Percentiles rank a stretch among this genome's conserved stretches.
phyloP scores from a whole-genome alignment of 2,329 filamentous ascomycete genomes.

The Curvularia sp. region DNA sequence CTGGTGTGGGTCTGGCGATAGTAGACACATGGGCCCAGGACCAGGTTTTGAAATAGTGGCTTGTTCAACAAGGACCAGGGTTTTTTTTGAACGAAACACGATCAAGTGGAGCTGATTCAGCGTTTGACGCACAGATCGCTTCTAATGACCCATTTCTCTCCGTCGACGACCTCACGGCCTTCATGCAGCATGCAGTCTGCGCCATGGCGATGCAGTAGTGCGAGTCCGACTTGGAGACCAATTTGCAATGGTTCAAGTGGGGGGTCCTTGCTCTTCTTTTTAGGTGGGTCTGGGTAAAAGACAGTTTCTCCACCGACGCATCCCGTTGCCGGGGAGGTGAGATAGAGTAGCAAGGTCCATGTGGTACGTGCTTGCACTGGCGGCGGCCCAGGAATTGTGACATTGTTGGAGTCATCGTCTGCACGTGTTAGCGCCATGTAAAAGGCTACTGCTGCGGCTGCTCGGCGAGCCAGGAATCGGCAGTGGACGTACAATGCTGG shows the following conservation, averaged over 20 bases:
- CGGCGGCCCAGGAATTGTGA: constrained; percentile 61
- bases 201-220: constrained; percentile 86
- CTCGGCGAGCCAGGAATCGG: neutral
- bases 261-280: constrained; percentile 50
- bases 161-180: constrained; percentile 76
- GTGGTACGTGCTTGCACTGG: constrained; percentile 72
- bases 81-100: neutral
- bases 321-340: constrained; percentile 76
- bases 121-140: constrained; percentile 77
- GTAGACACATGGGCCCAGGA: neutral
- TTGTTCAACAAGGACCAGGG: neutral
- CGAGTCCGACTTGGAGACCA: constrained; percentile 80
- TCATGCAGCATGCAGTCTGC: constrained; percentile 90
- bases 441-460: neutral
- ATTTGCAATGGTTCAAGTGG: constrained; percentile 71
- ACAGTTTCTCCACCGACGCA: constrained; percentile 89
- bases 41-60: neutral
- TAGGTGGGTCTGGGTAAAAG: constrained; percentile 73
- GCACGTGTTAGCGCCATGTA: constrained; percentile 14
- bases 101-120: constrained; percentile 36
- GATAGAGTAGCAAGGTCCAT: constrained; percentile 89
- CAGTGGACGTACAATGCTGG: constrained; percentile 75
- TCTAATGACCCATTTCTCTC: constrained; percentile 90
- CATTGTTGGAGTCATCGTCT: constrained; percentile 84
- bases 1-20: neutral